Evolutionary conservation across 176 grass and related monocot genomes (phyloP).

Genomic region (Alloteropsis semialata): DNA sequence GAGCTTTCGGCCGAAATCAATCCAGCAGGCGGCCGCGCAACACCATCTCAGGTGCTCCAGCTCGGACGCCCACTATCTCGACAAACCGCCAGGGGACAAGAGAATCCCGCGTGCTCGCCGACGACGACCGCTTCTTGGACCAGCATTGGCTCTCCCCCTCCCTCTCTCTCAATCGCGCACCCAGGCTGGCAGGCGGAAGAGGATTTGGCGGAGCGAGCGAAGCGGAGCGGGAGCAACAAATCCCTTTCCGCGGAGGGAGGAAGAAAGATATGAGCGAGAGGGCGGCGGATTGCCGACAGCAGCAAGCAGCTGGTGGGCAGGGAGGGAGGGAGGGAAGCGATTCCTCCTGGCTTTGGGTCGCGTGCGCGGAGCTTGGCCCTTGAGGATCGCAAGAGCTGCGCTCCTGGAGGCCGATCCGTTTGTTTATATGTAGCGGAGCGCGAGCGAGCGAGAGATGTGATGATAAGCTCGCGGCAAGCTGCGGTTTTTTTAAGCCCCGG

Average conservation of each 20-base stretch:
- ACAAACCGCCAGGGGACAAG: conserved; percentile 6
- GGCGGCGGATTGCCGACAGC: not conserved
- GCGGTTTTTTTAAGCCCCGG: too few species aligned
- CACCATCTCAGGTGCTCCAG: conserved; percentile 36
- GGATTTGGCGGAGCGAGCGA: not conserved
- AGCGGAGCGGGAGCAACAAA: not conserved
- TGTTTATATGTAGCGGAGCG: too few species aligned
- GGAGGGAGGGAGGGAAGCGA: too few species aligned
- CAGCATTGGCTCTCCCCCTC: conserved; percentile 4
- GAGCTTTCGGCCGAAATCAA: conserved; percentile 40
- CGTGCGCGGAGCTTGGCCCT: too few species aligned
- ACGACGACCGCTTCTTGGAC: conserved; percentile 1
- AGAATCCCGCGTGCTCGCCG: conserved; percentile 15
- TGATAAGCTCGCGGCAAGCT: too few species aligned
- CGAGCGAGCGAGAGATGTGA: too few species aligned
- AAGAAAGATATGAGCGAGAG: not conserved
- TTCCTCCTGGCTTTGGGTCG: too few species aligned
- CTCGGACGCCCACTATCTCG: conserved; percentile 3
- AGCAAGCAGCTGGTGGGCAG: too few species aligned
- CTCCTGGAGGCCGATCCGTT: too few species aligned
- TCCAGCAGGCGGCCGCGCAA: not conserved
- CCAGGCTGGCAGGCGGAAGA: not conserved
- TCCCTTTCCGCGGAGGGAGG: not conserved
- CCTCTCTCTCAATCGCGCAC: not conserved
- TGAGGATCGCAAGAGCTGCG: too few species aligned